These are phyloP conservation scores for Castanea crenata DNA, from an alignment of 306 rosid species.

Conservation along the genomic window DNA sequence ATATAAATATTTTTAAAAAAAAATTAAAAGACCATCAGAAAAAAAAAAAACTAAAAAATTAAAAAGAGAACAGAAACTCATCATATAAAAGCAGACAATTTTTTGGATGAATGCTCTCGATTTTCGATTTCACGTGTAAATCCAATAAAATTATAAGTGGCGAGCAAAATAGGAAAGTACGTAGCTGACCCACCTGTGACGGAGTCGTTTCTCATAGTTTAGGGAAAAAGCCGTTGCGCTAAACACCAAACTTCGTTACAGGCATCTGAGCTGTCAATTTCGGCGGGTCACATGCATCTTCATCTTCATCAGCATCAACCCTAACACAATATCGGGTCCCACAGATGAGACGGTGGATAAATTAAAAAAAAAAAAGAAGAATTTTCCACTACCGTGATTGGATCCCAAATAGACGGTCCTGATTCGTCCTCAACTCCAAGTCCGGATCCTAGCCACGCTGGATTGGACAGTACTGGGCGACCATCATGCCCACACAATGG, in stretches of 20 bases:
- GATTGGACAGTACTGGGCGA: neutral
- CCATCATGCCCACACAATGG: conserved; percentile 25
- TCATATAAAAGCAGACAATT: too few relatives aligned
- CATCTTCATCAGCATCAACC: conserved; percentile 1
- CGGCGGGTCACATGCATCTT: conserved; percentile 34
- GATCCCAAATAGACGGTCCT: conserved; percentile 3
- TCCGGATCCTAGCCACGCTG: conserved; percentile 13
- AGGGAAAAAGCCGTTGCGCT: conserved; percentile 9
- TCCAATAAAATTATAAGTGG: neutral
- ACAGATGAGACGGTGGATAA: conserved; percentile 1
- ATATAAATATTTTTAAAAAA: too few relatives aligned
- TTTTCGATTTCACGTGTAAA: neutral
- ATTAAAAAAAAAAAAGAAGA: neutral
- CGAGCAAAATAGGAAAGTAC: neutral
- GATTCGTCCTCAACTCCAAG: conserved; percentile 21
- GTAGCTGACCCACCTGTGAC: neutral
- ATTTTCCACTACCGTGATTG: neutral
- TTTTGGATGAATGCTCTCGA: neutral
- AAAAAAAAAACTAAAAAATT: too few relatives aligned
- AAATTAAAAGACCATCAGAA: too few relatives aligned
- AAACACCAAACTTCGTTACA: conserved; percentile 9
- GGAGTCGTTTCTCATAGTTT: neutral
- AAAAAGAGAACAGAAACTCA: too few relatives aligned
- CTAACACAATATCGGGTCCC: neutral
- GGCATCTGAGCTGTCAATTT: conserved; percentile 25